Evolutionary conservation across 2,329 filamentous ascomycete species (phyloP).

Genomic region (Nigrospora oryzae): DNA sequence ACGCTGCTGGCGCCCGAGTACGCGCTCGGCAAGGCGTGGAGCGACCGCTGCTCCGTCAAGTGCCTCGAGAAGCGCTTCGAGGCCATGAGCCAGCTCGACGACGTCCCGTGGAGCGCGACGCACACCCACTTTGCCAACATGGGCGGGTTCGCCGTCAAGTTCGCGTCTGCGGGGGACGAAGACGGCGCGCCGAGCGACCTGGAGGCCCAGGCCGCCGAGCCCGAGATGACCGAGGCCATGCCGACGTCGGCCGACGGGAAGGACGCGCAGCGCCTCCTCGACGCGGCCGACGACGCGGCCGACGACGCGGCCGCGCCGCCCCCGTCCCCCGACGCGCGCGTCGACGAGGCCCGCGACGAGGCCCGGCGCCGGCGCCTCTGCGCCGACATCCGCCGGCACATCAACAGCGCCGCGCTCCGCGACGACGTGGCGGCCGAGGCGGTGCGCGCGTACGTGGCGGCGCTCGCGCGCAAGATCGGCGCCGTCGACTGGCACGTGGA

Average conservation of each 20-base stretch:
- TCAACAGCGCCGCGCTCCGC: not conserved
- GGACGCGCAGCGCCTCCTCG: not conserved
- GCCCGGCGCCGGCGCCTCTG: not conserved
- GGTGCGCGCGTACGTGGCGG: not conserved
- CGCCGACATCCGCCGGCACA: too few species aligned
- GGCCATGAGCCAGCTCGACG: not conserved
- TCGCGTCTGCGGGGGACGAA: not conserved
- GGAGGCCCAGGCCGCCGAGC: not conserved
- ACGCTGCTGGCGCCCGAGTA: constrained; percentile 8
- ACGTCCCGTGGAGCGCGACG: not conserved
- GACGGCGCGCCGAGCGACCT: not conserved
- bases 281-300: too few species aligned
- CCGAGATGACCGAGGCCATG: too few species aligned
- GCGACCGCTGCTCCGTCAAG: not conserved
- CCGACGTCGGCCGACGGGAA: too few species aligned
- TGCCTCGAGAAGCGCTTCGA: not conserved
- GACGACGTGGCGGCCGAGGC: not conserved
- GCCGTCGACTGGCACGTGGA: not conserved
- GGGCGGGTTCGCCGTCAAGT: not conserved
- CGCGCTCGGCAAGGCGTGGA: constrained; percentile 5
- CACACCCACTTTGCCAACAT: not conserved
- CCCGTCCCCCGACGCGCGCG: not conserved
- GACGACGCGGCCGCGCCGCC: not conserved
- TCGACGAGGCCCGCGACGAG: not conserved
- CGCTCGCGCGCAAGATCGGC: not conserved